A percentile compares a stretch with the other conserved stretches of the same genome.
phyloP scores from a whole-genome alignment of 2,329 filamentous ascomycete genomes.

The Pseudocercospora vitis region DNA sequence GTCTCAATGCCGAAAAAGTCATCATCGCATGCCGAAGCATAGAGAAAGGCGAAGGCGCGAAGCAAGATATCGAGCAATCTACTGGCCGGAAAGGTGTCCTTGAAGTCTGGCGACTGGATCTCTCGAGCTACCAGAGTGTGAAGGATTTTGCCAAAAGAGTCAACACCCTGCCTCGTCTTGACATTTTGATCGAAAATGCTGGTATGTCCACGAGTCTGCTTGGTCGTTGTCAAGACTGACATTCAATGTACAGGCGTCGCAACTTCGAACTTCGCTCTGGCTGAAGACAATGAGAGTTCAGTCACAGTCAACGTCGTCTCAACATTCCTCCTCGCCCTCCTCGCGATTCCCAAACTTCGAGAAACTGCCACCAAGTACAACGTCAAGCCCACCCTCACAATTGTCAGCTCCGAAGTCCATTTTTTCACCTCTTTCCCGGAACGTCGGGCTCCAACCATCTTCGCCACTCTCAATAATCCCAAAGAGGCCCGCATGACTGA shows the following conservation, averaged over 20 bases:
- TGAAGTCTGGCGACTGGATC: conserved; percentile 51
- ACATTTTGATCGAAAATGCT: conserved; percentile 44
- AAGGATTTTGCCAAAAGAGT: conserved; percentile 38
- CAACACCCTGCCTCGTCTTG: conserved; percentile 36
- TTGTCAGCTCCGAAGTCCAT: conserved; percentile 50
- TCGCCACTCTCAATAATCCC: conserved; percentile 42
- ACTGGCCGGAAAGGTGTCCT: conserved; percentile 39
- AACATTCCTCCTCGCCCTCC: conserved; percentile 52
- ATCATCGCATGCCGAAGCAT: conserved; percentile 48
- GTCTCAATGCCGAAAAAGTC: conserved; percentile 43
- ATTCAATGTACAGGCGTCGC: conserved; percentile 38
- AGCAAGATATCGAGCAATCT: conserved; percentile 41
- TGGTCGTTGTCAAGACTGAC: neutral
- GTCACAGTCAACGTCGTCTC: conserved; percentile 57
- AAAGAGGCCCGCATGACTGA: conserved; percentile 40
- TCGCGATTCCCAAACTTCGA: conserved; percentile 55
- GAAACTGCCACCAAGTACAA: conserved; percentile 40
- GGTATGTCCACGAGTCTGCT: neutral
- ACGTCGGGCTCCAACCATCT: conserved; percentile 38
- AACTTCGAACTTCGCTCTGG: conserved; percentile 33
- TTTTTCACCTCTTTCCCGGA: conserved; percentile 39
- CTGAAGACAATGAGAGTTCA: conserved; percentile 50
- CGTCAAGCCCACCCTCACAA: conserved; percentile 39
- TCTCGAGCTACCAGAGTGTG: conserved; percentile 43
- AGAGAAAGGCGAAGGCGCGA: conserved; percentile 48